phyloP scores from a whole-genome alignment of 495 filamentous ascomycete species.

The Aspergillus carlsbadensis region DNA sequence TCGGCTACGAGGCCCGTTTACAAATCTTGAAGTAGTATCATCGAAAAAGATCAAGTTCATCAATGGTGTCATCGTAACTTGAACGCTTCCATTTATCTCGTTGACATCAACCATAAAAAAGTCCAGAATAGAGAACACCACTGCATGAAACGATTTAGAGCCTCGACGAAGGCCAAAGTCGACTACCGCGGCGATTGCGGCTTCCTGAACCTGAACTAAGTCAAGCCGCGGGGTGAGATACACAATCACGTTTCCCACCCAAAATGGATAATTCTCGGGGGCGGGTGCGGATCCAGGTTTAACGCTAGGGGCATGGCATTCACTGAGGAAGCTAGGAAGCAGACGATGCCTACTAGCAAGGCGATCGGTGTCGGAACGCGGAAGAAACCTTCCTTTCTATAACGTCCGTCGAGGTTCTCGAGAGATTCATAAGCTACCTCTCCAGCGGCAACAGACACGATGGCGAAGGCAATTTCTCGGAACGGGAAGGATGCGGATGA shows the following conservation, averaged over 20 bases:
- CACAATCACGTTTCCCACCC: conserved; percentile 18
- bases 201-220: conserved; percentile 20
- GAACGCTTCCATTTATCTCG: background rate
- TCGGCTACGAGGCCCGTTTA: conserved; percentile 14
- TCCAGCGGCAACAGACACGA: conserved; percentile 21
- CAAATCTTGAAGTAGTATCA: conserved; percentile 9
- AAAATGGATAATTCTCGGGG: conserved; percentile 17
- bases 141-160: conserved; percentile 8
- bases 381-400: conserved; percentile 16
- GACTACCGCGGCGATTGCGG: conserved; percentile 17
- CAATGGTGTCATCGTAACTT: conserved; percentile 11
- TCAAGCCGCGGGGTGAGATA: conserved; percentile 17
- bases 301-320: conserved; percentile 14
- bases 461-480: conserved; percentile 19
- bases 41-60: conserved; percentile 17
- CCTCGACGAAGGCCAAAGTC: conserved; percentile 15
- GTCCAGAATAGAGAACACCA: conserved; percentile 23
- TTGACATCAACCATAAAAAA: conserved; percentile 14
- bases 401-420: conserved; percentile 4
- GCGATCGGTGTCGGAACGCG: conserved; percentile 1
- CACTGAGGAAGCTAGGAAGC: conserved; percentile 18
- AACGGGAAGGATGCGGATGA: conserved; percentile 10
- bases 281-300: conserved; percentile 21
- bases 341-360: background rate
- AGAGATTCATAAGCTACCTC: conserved; percentile 11